Base-by-base conservation (phyloP, 345 rosid genomes). In the Camelina neglecta region DNA sequence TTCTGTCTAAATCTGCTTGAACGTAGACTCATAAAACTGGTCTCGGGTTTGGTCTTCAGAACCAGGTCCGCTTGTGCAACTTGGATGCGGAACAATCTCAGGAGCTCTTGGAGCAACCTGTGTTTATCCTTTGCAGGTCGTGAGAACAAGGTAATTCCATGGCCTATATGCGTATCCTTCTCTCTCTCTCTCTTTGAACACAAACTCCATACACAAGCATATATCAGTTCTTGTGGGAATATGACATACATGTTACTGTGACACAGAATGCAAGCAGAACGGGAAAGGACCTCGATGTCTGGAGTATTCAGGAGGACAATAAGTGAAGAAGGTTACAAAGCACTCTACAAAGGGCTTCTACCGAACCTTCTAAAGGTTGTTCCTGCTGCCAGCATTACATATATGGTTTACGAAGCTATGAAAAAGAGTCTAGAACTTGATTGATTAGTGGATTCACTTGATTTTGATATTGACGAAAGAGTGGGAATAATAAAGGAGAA, bases 81-180 rank as follows among this genome's bases (percentile, higher is more conserved):
- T 93, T 81, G 91, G 97, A 60, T 91, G 96, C 26, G 98, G 97
- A 70, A 93, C 89, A 61, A 49, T 89, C 73, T 91, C 98, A 9
- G 97, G 94, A 72, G 87, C 96, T 66, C 84, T 91, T 64, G 98
- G 96, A 75, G 98, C 96, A 78, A 90, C 96, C 24, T 88, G 97
- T 74, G 97, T 93, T 42, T 93, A 93, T 80, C 98, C 98, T 26
- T 86, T 93, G 83, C 98, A 90, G 82, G 96, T 93, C 72, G 85
- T 93, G 16, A 84, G 98, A 81, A 93, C 98, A 73, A 90, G 97
- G 97, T 93, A 80, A 68, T 8, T 45, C 18, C 20, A 29, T 26
- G 15, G 33, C 41, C 9, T 50, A 39, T 63, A 11, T 72, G 12
- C 18, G 18, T 72, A 42, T 36, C 51, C 24, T 4, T 7, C 11